Conservation (phyloP, 202 grass and related monocot species). For the Bolboschoenoplectus hybrid region DNA sequence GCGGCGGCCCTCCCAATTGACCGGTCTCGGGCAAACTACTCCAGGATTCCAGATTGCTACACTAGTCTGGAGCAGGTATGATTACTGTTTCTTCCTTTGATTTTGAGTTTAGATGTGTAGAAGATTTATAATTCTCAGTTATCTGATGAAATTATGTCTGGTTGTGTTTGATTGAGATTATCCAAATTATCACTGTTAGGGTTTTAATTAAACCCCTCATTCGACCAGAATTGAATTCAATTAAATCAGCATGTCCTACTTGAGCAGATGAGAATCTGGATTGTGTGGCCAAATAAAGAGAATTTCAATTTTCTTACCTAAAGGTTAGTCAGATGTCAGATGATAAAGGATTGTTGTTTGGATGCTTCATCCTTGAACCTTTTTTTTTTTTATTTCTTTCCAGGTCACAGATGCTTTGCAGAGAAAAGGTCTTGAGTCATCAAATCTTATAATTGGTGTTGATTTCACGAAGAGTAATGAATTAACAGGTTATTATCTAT, state of each 20-base stretch:
- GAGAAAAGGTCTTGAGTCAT: slow-evolving; percentile 50
- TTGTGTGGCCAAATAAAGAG: not conserved
- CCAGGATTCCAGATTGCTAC: not conserved
- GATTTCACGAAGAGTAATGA: slow-evolving; percentile 73
- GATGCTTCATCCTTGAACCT: not conserved
- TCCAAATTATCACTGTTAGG: not conserved
- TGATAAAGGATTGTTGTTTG: not conserved
- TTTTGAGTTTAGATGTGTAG: not conserved
- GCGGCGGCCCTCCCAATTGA: not conserved
- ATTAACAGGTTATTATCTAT: slow-evolving; percentile 45
- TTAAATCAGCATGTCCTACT: not conserved
- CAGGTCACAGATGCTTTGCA: slow-evolving; percentile 48
- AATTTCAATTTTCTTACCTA: not conserved
- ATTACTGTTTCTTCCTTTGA: not conserved
- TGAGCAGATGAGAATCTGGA: not conserved
- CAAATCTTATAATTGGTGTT: slow-evolving; percentile 64
- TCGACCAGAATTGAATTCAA: not conserved
- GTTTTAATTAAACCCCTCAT: not conserved
- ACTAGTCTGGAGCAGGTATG: slow-evolving; percentile 7
- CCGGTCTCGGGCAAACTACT: not conserved
- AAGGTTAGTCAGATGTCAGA: not conserved
- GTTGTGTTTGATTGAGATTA: not conserved
- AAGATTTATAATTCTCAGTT: not conserved
- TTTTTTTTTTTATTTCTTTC: not conserved
- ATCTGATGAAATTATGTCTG: not conserved